Conservation (phyloP, 495 filamentous ascomycete genomes). For the Peziza echinospora region DNA sequence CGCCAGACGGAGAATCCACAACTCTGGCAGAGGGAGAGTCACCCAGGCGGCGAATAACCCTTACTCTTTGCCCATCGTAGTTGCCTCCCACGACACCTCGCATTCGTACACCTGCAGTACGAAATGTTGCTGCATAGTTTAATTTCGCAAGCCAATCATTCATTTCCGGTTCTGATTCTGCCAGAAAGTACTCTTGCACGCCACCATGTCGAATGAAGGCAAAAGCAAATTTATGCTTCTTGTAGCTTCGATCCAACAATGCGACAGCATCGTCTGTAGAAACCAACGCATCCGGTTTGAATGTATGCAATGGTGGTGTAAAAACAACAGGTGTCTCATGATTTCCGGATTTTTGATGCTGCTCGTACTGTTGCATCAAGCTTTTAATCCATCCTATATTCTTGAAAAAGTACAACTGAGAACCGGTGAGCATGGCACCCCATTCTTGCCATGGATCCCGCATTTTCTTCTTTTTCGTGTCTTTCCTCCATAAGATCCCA, state of each 20-base stretch:
- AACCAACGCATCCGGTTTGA: conserved; percentile 82
- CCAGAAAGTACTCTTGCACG: conserved; percentile 75
- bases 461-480: conserved; percentile 79
- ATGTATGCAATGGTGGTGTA: conserved; percentile 66
- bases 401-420: conserved; percentile 89
- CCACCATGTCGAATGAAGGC: conserved; percentile 74
- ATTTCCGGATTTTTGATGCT: conserved; percentile 47
- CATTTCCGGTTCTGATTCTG: conserved; percentile 71
- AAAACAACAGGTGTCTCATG: conserved; percentile 57
- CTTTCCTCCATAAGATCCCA: conserved; percentile 86
- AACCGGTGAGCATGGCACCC: conserved; percentile 85
- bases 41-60: conserved; percentile 44
- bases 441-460: conserved; percentile 97
- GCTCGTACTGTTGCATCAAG: conserved; percentile 66
- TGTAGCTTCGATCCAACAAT: conserved; percentile 66
- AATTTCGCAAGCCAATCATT: conserved; percentile 94
- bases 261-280: conserved; percentile 84
- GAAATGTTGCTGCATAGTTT: conserved; percentile 88
- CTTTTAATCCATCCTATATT: conserved; percentile 82
- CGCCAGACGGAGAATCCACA: conserved; percentile 45
- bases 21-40: conserved; percentile 31
- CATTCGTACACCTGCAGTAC: conserved; percentile 77
- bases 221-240: conserved; percentile 91
- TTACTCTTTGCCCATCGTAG: conserved; percentile 62
- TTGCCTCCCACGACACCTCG: conserved; percentile 64